A percentile compares a stretch with the other conserved stretches of the same genome.
phyloP scores from a whole-genome alignment of 306 rosid genomes.

The Quercus rubra region DNA sequence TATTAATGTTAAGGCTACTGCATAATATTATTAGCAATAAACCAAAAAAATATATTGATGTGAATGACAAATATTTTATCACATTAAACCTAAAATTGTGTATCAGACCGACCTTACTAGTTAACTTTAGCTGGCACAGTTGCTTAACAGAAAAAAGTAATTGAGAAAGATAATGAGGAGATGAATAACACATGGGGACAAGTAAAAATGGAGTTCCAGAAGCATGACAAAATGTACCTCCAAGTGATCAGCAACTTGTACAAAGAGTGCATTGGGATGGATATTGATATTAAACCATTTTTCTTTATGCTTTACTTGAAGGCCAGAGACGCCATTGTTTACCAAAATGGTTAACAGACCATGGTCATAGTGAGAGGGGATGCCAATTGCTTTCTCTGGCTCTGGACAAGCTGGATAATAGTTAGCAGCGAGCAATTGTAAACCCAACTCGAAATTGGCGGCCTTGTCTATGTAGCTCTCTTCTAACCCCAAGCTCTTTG shows the following conservation, averaged over 20 bases:
- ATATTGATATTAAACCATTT: slow-evolving; percentile 58
- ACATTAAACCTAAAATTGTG: no score
- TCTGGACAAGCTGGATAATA: slow-evolving; percentile 68
- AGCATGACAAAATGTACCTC: slow-evolving; percentile 33
- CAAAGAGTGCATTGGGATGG: slow-evolving; percentile 45
- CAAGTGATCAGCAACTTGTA: slow-evolving; percentile 56
- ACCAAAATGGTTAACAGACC: slow-evolving; percentile 51
- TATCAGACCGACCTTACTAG: no score
- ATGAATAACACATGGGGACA: background rate
- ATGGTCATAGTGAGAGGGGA: slow-evolving; percentile 73
- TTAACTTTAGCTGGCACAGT: no score
- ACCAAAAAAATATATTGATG: no score
- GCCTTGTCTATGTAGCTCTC: no score
- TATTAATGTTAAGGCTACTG: no score
- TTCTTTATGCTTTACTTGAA: slow-evolving; percentile 55
- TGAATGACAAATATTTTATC: no score
- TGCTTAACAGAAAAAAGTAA: no score
- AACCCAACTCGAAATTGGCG: no score
- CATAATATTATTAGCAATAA: no score
- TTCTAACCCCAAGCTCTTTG: no score
- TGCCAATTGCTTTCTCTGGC: slow-evolving; percentile 61
- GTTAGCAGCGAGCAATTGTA: slow-evolving; percentile 32
- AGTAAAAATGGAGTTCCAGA: background rate
- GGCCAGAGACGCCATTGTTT: slow-evolving; percentile 58
- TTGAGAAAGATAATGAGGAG: no score